phyloP scores from a whole-genome alignment of 148 eudicot genomes.

The Cornus kousa region DNA sequence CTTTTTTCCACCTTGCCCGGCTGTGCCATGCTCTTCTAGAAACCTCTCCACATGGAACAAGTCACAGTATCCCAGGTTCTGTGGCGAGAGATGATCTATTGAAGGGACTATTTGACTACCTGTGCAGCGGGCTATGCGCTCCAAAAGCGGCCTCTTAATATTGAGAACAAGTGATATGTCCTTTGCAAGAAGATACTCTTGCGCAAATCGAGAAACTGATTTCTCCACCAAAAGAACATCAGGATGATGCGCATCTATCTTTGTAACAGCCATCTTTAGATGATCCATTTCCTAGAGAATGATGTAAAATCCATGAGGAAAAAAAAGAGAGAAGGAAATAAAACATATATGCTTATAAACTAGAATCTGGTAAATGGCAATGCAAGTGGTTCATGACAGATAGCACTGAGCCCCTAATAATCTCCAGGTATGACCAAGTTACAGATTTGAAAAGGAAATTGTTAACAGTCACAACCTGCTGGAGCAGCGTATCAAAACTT shows the following conservation, averaged over 20 bases:
- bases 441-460: constrained; percentile 2
- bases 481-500: constrained; percentile 88
- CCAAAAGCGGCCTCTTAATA: constrained; percentile 86
- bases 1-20: constrained; percentile 77
- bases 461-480: constrained; percentile 64
- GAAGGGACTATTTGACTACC: constrained; percentile 93
- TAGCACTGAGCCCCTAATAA: constrained; percentile 1
- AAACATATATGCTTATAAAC: constrained; percentile 1
- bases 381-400: neutral
- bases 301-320: constrained; percentile 16
- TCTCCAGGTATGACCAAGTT: constrained; percentile 14
- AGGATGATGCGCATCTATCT: constrained; percentile 80
- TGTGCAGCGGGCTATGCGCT: constrained; percentile 97
- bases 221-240: constrained; percentile 91
- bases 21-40: constrained; percentile 78
- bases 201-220: constrained; percentile 93
- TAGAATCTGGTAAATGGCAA: neutral
- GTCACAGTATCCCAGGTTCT: constrained; percentile 80
- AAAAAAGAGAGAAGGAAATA: neutral
- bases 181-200: constrained; percentile 84
- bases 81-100: constrained; percentile 80
- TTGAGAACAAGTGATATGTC: constrained; percentile 89
- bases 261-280: constrained; percentile 98
- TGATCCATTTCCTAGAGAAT: constrained; percentile 90
- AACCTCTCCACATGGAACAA: constrained; percentile 75